A percentile compares a stretch with the other conserved stretches of the same genome.
Evolutionary conservation across 2,329 filamentous ascomycete species (phyloP).

Genomic region (Penicillium capsulatum): DNA sequence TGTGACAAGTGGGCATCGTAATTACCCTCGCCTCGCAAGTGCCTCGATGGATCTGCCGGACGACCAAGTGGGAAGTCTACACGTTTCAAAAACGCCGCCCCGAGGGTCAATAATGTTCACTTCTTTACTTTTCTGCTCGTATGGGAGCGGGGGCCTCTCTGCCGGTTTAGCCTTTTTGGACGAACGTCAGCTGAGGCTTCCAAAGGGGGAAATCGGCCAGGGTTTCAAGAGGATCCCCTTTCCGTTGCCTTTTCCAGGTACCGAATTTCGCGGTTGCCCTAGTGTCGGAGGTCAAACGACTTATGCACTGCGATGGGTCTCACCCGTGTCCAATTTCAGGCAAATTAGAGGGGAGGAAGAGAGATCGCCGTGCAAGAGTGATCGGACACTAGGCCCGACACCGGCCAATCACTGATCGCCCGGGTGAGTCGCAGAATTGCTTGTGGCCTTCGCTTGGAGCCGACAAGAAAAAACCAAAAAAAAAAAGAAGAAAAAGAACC

Average conservation of each 20-base stretch:
- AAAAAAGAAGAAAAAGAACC: no score
- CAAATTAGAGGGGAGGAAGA: constrained; percentile 7
- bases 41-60: constrained; percentile 17
- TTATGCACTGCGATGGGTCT: constrained; percentile 14
- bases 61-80: constrained; percentile 7
- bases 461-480: no score
- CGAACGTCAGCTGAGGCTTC: constrained; percentile 20
- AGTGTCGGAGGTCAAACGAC: constrained; percentile 12
- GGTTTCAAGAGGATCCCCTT: constrained; percentile 16
- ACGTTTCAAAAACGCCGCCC: no score
- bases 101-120: no score
- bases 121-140: no score
- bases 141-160: no score
- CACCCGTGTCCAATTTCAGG: constrained; percentile 4
- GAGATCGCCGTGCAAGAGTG: constrained; percentile 12
- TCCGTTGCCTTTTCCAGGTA: constrained; percentile 16
- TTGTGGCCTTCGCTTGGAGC: no score
- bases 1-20: constrained; percentile 15
- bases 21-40: constrained; percentile 14
- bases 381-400: constrained; percentile 6
- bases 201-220: constrained; percentile 10
- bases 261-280: constrained; percentile 6
- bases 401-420: neutral
- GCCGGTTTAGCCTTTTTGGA: no score
- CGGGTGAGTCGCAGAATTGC: no score